Percentiles rank a stretch among this genome's conserved stretches.
phyloP scores from a whole-genome alignment of 192 early-diverging fungal genomes.

The Umbelopsis vinacea region DNA sequence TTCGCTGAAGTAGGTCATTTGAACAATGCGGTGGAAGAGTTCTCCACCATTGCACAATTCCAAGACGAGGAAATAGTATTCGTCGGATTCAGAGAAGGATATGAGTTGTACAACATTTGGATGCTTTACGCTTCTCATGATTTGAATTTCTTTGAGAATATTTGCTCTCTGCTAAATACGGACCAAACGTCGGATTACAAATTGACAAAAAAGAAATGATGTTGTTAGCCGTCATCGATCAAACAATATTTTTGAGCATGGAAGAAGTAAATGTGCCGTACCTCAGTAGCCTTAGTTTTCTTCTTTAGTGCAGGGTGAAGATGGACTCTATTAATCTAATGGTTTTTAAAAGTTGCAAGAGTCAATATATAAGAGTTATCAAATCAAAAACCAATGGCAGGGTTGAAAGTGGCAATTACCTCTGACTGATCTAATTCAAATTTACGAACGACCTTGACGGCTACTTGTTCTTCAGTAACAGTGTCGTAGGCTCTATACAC shows the following conservation, averaged over 20 bases:
- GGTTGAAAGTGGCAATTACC: constrained; percentile 36
- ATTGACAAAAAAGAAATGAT: not conserved
- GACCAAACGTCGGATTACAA: not conserved
- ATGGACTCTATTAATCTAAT: constrained; percentile 28
- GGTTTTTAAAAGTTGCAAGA: not conserved
- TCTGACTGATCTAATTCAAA: constrained; percentile 74
- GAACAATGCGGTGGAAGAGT: constrained; percentile 85
- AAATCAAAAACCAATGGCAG: not conserved
- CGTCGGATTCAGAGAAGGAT: constrained; percentile 75
- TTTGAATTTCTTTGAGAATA: constrained; percentile 85
- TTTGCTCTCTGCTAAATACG: constrained; percentile 60
- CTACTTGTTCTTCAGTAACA: constrained; percentile 68
- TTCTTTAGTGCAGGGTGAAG: constrained; percentile 46
- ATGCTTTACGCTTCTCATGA: constrained; percentile 80
- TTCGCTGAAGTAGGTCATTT: constrained; percentile 84
- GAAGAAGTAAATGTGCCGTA: not conserved
- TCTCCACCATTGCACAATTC: constrained; percentile 88
- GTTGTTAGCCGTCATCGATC: constrained; percentile 16
- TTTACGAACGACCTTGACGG: constrained; percentile 85
- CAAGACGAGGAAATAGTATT: constrained; percentile 77
- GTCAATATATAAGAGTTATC: not conserved
- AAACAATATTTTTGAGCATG: not conserved
- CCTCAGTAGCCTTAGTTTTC: constrained; percentile 41
- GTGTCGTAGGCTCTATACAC: constrained; percentile 77
- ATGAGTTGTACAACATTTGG: constrained; percentile 76